phyloP scores from a whole-genome alignment of 768 basidiomycete genomes.

The Agrocybe praecox region DNA sequence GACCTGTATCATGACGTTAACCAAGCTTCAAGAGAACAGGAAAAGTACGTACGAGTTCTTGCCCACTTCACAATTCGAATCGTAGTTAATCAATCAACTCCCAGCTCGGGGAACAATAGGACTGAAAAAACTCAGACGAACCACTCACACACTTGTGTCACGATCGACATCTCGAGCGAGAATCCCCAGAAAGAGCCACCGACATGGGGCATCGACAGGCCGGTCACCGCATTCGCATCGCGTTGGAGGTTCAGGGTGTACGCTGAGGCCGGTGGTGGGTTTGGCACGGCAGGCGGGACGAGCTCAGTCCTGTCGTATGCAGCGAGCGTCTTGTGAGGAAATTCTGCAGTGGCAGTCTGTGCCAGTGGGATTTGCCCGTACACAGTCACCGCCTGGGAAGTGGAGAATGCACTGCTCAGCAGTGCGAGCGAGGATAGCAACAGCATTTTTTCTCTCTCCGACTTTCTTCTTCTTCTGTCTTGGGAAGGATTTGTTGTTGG shows the following conservation, averaged over 20 bases:
- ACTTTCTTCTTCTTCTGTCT: too few species aligned
- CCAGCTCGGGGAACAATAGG: too few species aligned
- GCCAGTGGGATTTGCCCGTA: constrained; percentile 32
- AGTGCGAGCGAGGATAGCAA: constrained; percentile 8
- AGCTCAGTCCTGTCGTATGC: constrained; percentile 55
- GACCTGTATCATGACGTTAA: too few species aligned
- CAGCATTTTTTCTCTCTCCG: constrained; percentile 7
- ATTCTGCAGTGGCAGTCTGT: constrained; percentile 27
- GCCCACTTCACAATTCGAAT: constrained; percentile 57
- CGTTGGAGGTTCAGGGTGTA: constrained; percentile 46
- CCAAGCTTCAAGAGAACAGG: too few species aligned
- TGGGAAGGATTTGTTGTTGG: too few species aligned
- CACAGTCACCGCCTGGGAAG: constrained; percentile 24
- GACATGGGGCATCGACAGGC: constrained; percentile 39
- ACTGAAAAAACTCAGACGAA: neutral
- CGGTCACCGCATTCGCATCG: constrained; percentile 30
- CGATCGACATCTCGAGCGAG: constrained; percentile 76
- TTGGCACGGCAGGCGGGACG: constrained; percentile 49
- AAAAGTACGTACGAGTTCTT: constrained; percentile 45
- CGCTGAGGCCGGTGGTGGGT: constrained; percentile 38
- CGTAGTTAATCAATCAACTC: too few species aligned
- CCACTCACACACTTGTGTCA: constrained; percentile 56
- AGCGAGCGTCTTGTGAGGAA: constrained; percentile 32
- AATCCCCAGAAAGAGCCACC: constrained; percentile 65
- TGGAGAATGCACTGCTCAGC: constrained; percentile 13